Evolutionary conservation across 2,329 filamentous ascomycete species (phyloP).

Genomic region (Curvularia eragrostidis): DNA sequence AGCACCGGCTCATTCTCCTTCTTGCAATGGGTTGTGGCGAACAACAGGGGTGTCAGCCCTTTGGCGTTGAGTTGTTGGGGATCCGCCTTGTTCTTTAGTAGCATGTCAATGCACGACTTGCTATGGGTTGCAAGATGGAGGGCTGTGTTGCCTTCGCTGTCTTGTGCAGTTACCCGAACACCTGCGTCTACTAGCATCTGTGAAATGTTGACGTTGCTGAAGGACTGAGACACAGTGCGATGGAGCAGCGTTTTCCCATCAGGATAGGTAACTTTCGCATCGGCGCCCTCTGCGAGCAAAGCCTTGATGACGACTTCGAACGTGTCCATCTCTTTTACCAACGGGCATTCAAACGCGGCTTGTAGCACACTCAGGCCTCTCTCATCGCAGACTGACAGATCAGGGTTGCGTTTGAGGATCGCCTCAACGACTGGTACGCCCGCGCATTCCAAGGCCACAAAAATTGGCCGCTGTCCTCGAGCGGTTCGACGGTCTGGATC

Average conservation of each 20-base stretch:
- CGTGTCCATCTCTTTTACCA: conserved; percentile 34
- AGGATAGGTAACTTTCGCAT: conserved; percentile 29
- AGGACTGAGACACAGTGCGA: conserved; percentile 27
- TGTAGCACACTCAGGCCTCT: conserved; percentile 38
- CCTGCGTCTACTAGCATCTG: conserved; percentile 34
- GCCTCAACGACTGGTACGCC: conserved; percentile 33
- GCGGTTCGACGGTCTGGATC: conserved; percentile 38
- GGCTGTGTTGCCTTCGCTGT: conserved; percentile 36
- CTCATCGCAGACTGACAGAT: conserved; percentile 33
- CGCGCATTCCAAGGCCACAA: conserved; percentile 39
- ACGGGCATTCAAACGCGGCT: conserved; percentile 32
- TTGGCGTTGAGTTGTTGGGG: conserved; percentile 25
- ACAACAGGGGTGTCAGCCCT: conserved; percentile 34
- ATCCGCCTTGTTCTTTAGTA: conserved; percentile 34
- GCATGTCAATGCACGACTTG: conserved; percentile 31
- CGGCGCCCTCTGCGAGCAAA: conserved; percentile 35
- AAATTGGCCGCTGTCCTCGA: conserved; percentile 35
- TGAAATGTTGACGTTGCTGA: conserved; percentile 28
- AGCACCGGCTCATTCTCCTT: conserved; percentile 34
- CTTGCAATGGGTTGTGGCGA: conserved; percentile 16
- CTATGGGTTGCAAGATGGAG: conserved; percentile 36
- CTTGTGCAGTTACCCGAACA: conserved; percentile 30
- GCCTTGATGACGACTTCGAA: conserved; percentile 32
- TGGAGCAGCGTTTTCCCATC: conserved; percentile 44
- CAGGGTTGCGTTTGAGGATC: conserved; percentile 38